Evolutionary conservation across 1,284 basidiomycete species (phyloP), one percentile per base, ranked within the genome.

Genomic region (Heimioporus retisporus): DNA sequence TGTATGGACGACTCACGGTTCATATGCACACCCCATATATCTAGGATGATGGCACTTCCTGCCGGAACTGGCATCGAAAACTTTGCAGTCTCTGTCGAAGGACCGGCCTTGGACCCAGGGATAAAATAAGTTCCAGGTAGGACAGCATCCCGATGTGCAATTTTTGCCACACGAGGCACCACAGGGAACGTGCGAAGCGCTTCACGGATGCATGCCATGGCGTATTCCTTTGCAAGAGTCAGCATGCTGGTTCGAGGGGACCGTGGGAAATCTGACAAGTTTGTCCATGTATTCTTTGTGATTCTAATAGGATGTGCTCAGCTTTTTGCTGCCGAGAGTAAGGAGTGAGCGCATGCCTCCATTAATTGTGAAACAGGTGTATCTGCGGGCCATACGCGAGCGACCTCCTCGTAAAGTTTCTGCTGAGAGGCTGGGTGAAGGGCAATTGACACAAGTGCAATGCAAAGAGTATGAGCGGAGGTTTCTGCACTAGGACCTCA

Each of bases 391-490:
- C 82, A 84, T 55, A 82, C 60, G 15, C 60, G 65, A 11, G 62
- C 55, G n/a, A 80, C 74, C 61, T 87, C 83, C 58, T 83, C 78
- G 58, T 81, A 82, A 0, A 86, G 59, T 60, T 79, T 83, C 23
- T 79, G 74, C 68, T 87, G 86, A 25, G 78, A 74, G 2, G 84
- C 81, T 3, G 83, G 84, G 69, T 86, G 74, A 18, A 86, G 71
- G 0, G 86, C 86, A 6, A 88, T 70, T n/a, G 85, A 72, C 2
- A 71, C 73, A 16, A 85, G 67, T 1, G 78, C 72, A 50, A 85
- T 86, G 50, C 77, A 79, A 6, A 86, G 73, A 0, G 84, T 77
- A 67, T 86, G 83, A 10, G 85, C 77, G 1, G 81, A 81, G 0
- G 84, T 86, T 73, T 85, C 83, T 85, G 48, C 7, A 4, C 2